Evolutionary conservation across 345 rosid species (phyloP), one percentile per base, ranked within the genome.

Genomic region (Gossypium sturtianum): DNA sequence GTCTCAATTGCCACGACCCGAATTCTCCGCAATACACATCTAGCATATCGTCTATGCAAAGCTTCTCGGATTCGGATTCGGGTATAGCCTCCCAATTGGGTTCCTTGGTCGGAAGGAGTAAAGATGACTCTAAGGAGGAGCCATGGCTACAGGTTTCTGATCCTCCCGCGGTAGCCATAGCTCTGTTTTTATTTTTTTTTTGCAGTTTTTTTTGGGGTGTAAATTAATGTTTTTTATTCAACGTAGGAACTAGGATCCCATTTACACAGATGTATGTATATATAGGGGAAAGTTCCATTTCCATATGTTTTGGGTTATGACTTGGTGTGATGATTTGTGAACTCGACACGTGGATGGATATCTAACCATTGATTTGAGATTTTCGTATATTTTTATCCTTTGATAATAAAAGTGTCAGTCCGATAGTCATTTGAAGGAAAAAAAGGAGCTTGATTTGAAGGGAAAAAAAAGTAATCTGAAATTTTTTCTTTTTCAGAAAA

Each of bases 1-100:
- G 98, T 47, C 88, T 82, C 70, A 88, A 65, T 79, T 94, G 98
- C 97, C 98, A 94, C 64, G 77, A 51, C 75, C 98, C 98, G 75
- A 92, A 90, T 81, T 94, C 97, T 34, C 97, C 97, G 88, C 97
- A 88, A 82, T 92, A 78, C 69, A 82, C 85, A 34, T 79, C 83
- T 47, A 92, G 77, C 97, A 94, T 90, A 60, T 84, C 92, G 75
- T 94, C 98, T 64, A 92, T 86, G 72, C 85, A 80, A 7, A 94
- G 77, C 79, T 81, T 89, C 73, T 84, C 86, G 20, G 73, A 76
- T 22, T 68, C 81, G 19, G 77, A 47, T 22, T 70, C 72, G n/a
- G 72, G 78, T 44, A 58, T 54, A 17, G 78, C 44, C 68, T 34
- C 80, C 77, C 49, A 71, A 29, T 13, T 20, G 43, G 68, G 48